phyloP scores from a whole-genome alignment of 2,329 filamentous ascomycete genomes.

The Stemphylium lycopersici region DNA sequence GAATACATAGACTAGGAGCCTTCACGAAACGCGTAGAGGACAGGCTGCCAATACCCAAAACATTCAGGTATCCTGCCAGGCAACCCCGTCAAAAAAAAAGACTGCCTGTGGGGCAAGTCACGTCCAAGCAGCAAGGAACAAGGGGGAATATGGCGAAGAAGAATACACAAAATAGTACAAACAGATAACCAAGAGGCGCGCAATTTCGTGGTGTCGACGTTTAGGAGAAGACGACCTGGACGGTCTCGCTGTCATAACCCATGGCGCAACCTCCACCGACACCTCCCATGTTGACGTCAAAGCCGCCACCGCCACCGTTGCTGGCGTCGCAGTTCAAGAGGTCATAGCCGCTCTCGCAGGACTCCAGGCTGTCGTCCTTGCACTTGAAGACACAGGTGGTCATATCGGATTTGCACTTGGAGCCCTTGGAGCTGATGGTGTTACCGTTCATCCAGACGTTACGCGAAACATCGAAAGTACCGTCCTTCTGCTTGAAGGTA shows the following conservation, averaged over 20 bases:
- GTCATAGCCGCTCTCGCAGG: constrained; percentile 49
- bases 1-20: constrained; percentile 28
- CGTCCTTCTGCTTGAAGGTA: constrained; percentile 44
- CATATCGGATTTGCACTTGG: constrained; percentile 53
- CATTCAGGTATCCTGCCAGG: constrained; percentile 27
- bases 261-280: constrained; percentile 43
- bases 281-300: constrained; percentile 35
- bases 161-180: constrained; percentile 21
- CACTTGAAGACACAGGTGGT: constrained; percentile 54
- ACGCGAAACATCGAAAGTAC: constrained; percentile 53
- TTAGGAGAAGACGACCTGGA: constrained; percentile 36
- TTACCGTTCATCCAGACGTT: constrained; percentile 55
- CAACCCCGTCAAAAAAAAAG: constrained; percentile 4
- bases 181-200: constrained; percentile 21
- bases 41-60: constrained; percentile 24
- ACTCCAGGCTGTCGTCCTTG: constrained; percentile 30
- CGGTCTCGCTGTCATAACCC: constrained; percentile 30
- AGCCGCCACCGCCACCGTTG: constrained; percentile 37
- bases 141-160: constrained; percentile 28
- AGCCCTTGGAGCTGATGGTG: constrained; percentile 47
- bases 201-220: constrained; percentile 5
- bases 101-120: constrained; percentile 18
- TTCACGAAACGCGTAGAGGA: constrained; percentile 19
- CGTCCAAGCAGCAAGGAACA: constrained; percentile 25
- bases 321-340: constrained; percentile 46